Base-by-base conservation (phyloP, 2,329 filamentous ascomycete genomes). In the Aquanectria penicillioides region DNA sequence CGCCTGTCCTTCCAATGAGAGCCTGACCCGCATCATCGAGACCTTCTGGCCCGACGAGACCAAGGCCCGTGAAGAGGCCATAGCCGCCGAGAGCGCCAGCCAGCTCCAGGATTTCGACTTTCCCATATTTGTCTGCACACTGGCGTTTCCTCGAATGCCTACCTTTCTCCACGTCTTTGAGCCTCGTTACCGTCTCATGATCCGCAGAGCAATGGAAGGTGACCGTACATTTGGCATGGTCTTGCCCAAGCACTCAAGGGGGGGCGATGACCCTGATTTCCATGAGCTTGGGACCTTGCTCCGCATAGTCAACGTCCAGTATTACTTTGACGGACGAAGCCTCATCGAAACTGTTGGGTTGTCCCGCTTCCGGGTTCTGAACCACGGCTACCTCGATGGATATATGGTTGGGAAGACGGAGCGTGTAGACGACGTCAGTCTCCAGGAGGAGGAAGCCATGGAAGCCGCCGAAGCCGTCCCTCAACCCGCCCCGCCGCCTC, bases 111-210 rank as follows among this genome's bases (percentile, higher is more conserved):
- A 87, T 9, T 80, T 86, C 15, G 84, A 88, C 29, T 84, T 89
- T 4, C 86, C 92, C 0, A 79, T 97, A 0, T 97, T 97, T 66
- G 85, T 96, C 26, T 95, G 91, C 75, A 93, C 92, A 0, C 76
- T 96, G 8, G 86, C 92, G 0, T 94, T 95, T 66, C 94, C 94
- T 1, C 81, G 83, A 2, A 93, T 94, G 86, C 92, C 90, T 0
- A 94, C 92, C 0, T 95, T 95, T 66, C 79, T 97, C 3, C 91
- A 96, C 68, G 86, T 97, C n/a, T 97, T 97, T 71, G 94, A 97
- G 73, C 91, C 92, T n/a, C 85, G 91, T 6, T 97, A 97, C 72
- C 87, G 92, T 7, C 81, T 95, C n/a, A 95, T 97, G 92, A 89
- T 97, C 31, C 85, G 90, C 41, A 86, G 93, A 29, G 90, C 87